phyloP scores from a whole-genome alignment of 2,329 filamentous ascomycete species.

The Diaporthe capsici region DNA sequence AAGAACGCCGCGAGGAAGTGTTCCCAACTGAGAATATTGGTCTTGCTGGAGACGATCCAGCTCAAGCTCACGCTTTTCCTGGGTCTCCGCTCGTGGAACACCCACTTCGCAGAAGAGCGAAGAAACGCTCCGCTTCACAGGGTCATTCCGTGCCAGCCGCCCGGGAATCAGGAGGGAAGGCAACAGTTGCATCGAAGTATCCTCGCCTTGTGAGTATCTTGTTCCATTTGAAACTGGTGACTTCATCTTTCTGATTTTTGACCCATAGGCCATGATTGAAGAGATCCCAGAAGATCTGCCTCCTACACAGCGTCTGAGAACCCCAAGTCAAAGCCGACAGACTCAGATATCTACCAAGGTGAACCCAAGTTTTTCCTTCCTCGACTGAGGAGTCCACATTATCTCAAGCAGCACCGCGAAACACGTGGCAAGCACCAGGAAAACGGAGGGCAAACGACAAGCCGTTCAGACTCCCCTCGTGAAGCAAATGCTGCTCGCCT shows the following conservation, averaged over 20 bases:
- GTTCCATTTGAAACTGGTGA: too few relatives aligned
- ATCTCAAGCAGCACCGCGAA: neutral
- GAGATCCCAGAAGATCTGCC: conserved; percentile 31
- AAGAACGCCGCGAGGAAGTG: neutral
- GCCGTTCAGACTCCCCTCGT: neutral
- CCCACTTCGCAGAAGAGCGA: neutral
- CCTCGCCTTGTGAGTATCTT: conserved; percentile 1
- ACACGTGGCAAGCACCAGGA: neutral
- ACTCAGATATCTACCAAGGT: neutral
- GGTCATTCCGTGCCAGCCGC: too few relatives aligned
- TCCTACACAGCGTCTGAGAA: conserved; percentile 32
- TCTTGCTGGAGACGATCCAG: neutral
- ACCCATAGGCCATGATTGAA: conserved; percentile 14
- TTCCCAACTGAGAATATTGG: neutral
- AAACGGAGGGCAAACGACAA: too few relatives aligned
- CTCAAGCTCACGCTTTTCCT: neutral
- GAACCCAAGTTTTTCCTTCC: neutral
- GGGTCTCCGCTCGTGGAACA: neutral
- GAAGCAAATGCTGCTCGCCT: neutral
- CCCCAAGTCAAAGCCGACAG: neutral
- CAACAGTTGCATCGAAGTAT: neutral
- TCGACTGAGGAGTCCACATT: neutral
- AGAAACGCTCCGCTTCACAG: neutral
- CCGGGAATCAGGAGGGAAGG: neutral
- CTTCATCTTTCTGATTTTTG: neutral